A percentile compares a stretch with the other conserved stretches of the same genome.
phyloP scores from a whole-genome alignment of 1,284 basidiomycete genomes.

The Cryptococcus depauperatus region DNA sequence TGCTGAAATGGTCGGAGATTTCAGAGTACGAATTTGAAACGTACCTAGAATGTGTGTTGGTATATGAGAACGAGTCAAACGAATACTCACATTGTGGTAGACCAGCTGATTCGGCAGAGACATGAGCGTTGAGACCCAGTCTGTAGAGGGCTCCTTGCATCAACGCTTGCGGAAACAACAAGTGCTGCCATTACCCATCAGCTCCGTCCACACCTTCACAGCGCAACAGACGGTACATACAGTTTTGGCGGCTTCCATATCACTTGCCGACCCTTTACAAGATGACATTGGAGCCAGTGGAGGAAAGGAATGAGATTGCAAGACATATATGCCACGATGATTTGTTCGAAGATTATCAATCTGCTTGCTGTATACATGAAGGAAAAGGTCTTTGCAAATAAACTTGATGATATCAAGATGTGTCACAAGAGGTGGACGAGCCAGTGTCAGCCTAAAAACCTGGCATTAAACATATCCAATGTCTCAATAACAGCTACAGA shows the following conservation, averaged over 20 bases:
- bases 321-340: constrained; percentile 84
- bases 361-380: constrained; percentile 56
- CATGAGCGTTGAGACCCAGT: constrained; percentile 65
- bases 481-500: constrained; percentile 1
- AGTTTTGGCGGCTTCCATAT: constrained; percentile 61
- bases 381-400: constrained; percentile 80
- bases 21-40: constrained; percentile 38
- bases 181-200: constrained; percentile 55
- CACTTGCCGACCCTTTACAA: constrained; percentile 59
- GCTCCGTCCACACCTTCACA: neutral
- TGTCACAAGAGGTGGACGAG: constrained; percentile 65
- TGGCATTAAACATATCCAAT: neutral
- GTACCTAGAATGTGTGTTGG: constrained; percentile 22
- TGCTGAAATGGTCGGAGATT: constrained; percentile 9
- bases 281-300: constrained; percentile 71
- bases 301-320: constrained; percentile 84
- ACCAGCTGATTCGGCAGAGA: constrained; percentile 66
- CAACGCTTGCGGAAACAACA: constrained; percentile 68
- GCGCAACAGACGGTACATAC: constrained; percentile 48
- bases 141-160: constrained; percentile 71
- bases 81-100: constrained; percentile 67
- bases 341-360: constrained; percentile 93
- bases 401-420: constrained; percentile 90
- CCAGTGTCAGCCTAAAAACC: constrained; percentile 71
- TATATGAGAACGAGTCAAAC: neutral